phyloP scores from a whole-genome alignment of 495 filamentous ascomycete species.

The Bacidia gigantensis region DNA sequence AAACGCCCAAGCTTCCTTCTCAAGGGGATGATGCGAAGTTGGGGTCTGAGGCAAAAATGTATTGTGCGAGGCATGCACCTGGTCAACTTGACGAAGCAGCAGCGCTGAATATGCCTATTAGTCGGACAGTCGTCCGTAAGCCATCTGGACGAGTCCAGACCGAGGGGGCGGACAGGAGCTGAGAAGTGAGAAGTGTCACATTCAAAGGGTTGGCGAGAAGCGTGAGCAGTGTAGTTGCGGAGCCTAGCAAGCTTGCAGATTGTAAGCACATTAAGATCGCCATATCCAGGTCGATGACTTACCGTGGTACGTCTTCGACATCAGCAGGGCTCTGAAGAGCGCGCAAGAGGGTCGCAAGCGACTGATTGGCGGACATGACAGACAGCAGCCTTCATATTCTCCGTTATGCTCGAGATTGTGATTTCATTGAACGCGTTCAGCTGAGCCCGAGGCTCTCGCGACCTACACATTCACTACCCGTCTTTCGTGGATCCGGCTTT shows the following conservation, averaged over 20 bases:
- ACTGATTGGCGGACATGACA: constrained; percentile 34
- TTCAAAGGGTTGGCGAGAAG: constrained; percentile 83
- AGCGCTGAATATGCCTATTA: constrained; percentile 79
- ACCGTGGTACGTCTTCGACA: constrained; percentile 43
- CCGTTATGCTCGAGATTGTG: too few relatives aligned
- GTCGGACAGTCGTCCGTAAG: constrained; percentile 55
- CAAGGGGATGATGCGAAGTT: constrained; percentile 26
- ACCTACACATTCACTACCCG: too few relatives aligned
- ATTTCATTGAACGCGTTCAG: too few relatives aligned
- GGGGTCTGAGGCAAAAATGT: constrained; percentile 15
- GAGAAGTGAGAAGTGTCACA: constrained; percentile 76
- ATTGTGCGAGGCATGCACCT: constrained; percentile 36
- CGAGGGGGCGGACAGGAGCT: constrained; percentile 71
- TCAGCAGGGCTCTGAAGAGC: constrained; percentile 36
- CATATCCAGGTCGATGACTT: constrained; percentile 5
- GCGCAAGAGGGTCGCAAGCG: constrained; percentile 37
- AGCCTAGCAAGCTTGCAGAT: constrained; percentile 53
- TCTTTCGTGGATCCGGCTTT: too few relatives aligned
- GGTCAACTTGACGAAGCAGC: constrained; percentile 54
- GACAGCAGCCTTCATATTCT: not conserved
- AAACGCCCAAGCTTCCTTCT: constrained; percentile 65
- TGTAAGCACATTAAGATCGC: not conserved
- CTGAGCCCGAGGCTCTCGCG: too few relatives aligned
- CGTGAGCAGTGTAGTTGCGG: constrained; percentile 68
- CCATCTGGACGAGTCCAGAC: constrained; percentile 69